phyloP scores from a whole-genome alignment of 148 eudicot genomes.

The Hydrangea macrophylla region DNA sequence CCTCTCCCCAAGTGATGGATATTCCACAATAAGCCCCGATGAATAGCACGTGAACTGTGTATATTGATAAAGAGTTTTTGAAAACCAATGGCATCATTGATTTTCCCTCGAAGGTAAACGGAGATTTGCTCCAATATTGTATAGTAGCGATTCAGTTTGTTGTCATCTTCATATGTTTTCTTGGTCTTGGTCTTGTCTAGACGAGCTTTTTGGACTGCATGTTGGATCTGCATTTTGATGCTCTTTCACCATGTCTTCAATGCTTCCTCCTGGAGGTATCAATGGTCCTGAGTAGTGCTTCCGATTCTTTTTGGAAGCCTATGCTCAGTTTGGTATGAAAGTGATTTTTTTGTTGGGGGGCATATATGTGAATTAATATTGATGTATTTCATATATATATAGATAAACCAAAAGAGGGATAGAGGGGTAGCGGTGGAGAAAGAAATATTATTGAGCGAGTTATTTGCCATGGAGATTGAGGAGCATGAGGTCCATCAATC shows the following conservation, averaged over 20 bases:
- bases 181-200: constrained; percentile 43
- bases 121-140: constrained; percentile 14
- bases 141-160: constrained; percentile 50
- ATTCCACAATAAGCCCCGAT: not conserved
- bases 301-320: constrained; percentile 37
- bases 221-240: too few species aligned
- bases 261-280: constrained; percentile 54
- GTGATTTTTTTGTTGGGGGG: too few species aligned
- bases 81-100: not conserved
- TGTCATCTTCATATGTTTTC: constrained; percentile 37
- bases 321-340: too few species aligned
- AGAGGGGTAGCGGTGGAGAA: too few species aligned
- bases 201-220: constrained; percentile 65
- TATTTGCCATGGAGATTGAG: too few species aligned
- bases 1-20: not conserved
- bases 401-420: too few species aligned
- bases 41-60: not conserved
- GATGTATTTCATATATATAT: too few species aligned
- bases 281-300: constrained; percentile 72
- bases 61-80: not conserved
- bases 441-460: too few species aligned
- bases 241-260: too few species aligned
- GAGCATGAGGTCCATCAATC: too few species aligned
- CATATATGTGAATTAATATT: too few species aligned
- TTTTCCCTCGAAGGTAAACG: constrained; percentile 3